These are phyloP conservation scores for Vitis cinerea DNA, from an alignment of 164 flowering plant species.

Conservation along the genomic window DNA sequence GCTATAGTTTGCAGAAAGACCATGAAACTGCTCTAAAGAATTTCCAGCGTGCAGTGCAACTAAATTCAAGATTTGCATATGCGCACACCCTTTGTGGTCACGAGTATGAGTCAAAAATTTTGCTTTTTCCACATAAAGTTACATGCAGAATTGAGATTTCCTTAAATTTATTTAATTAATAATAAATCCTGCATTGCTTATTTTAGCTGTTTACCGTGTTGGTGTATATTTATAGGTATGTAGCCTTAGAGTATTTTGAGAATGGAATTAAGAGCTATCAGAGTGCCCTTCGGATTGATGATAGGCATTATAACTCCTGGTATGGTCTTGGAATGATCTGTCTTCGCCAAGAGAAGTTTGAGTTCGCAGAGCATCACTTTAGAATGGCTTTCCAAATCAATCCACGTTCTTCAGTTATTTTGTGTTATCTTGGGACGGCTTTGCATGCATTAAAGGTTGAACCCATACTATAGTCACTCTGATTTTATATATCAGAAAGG, in stretches of 20 bases:
- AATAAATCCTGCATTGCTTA: neutral
- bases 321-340: slow-evolving; percentile 96
- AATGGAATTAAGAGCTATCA: slow-evolving; percentile 91
- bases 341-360: slow-evolving; percentile 93
- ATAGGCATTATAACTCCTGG: slow-evolving; percentile 95
- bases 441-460: slow-evolving; percentile 83
- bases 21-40: slow-evolving; percentile 95
- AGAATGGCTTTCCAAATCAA: slow-evolving; percentile 85
- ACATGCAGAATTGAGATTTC: neutral
- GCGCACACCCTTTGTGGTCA: slow-evolving; percentile 98
- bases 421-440: slow-evolving; percentile 96
- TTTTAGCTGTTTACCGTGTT: slow-evolving; percentile 2
- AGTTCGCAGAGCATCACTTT: slow-evolving; percentile 93
- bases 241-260: slow-evolving; percentile 90
- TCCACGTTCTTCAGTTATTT: slow-evolving; percentile 88
- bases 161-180: neutral
- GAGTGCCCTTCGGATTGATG: slow-evolving; percentile 76
- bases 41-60: slow-evolving; percentile 88
- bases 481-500: neutral
- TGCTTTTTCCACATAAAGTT: neutral
- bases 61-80: slow-evolving; percentile 85
- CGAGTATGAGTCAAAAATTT: slow-evolving; percentile 52
- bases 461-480: neutral
- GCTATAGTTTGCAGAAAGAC: slow-evolving; percentile 97
- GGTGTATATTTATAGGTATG: slow-evolving; percentile 51